A percentile compares a stretch with the other conserved stretches of the same genome.
Evolutionary conservation across 176 grass and related monocot species (phyloP).

Genomic region (Eragrostis curvula): DNA sequence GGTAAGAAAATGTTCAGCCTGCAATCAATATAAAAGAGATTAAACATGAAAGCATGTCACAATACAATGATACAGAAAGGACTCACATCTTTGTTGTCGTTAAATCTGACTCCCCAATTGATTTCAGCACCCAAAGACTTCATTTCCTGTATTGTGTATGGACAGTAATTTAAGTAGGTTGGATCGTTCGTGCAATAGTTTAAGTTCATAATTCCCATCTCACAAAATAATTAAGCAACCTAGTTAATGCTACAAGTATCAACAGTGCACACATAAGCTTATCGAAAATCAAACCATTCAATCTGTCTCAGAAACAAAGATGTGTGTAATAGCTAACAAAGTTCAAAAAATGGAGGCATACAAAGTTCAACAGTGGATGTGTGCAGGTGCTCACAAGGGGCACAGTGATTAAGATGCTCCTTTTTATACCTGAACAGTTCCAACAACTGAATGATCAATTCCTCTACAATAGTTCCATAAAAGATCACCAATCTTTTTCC

Average conservation of each 20-base stretch:
- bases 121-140: slow-evolving; percentile 96
- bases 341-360: not conserved
- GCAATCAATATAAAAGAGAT: slow-evolving; percentile 46
- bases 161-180: slow-evolving; percentile 32
- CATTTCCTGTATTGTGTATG: slow-evolving; percentile 68
- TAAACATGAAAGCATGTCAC: slow-evolving; percentile 20
- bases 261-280: not conserved
- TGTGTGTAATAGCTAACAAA: not conserved
- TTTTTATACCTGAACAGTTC: slow-evolving; percentile 78
- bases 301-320: not conserved
- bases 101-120: slow-evolving; percentile 99
- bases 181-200: not conserved
- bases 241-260: not conserved
- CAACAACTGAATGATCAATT: slow-evolving; percentile 86
- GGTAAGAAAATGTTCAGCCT: slow-evolving; percentile 84
- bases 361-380: not conserved
- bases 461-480: slow-evolving; percentile 98
- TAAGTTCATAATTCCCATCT: slow-evolving; percentile 9
- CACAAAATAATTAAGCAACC: not conserved
- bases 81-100: slow-evolving; percentile 75
- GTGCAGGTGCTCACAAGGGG: slow-evolving; percentile 9
- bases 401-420: not conserved
- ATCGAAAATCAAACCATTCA: not conserved
- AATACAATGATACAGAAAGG: slow-evolving; percentile 24
- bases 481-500: slow-evolving; percentile 79